Percentiles rank a stretch among this genome's conserved stretches.
phyloP scores from a whole-genome alignment of 2,329 filamentous ascomycete genomes.

The Aspergillus versicolor region DNA sequence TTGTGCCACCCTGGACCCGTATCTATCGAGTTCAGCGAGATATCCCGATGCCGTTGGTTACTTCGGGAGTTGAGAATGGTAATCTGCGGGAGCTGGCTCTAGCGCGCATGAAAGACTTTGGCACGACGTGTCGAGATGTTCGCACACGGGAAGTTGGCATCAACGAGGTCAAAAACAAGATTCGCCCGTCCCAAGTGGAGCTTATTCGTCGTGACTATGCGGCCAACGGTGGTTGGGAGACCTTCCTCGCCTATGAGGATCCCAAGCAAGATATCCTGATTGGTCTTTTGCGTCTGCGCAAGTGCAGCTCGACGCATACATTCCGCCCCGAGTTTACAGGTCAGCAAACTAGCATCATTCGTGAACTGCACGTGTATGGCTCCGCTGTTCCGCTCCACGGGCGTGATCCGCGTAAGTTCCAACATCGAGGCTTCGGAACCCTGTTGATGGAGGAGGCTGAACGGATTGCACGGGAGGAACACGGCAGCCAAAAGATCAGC shows the following conservation, averaged over 20 bases:
- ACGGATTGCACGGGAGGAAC: conserved; percentile 89
- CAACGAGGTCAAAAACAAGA: conserved; percentile 99
- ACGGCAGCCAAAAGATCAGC: conserved; percentile 89
- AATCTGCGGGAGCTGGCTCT: conserved; percentile 91
- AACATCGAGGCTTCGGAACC: conserved; percentile 96
- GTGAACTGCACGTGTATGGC: conserved; percentile 95
- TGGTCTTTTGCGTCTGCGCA: conserved; percentile 80
- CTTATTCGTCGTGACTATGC: conserved; percentile 90
- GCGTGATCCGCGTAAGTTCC: conserved; percentile 92
- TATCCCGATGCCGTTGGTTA: conserved; percentile 99
- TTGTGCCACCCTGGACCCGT: conserved; percentile 95
- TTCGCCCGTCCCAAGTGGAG: conserved; percentile 92
- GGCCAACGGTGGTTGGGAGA: conserved; percentile 97
- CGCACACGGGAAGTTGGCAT: conserved; percentile 95
- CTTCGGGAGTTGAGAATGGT: conserved; percentile 95
- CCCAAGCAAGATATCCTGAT: conserved; percentile 98
- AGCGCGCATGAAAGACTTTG: conserved; percentile 98
- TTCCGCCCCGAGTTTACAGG: conserved; percentile 82
- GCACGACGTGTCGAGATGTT: conserved; percentile 93
- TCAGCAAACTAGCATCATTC: conserved; percentile 87
- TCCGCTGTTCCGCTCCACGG: conserved; percentile 97
- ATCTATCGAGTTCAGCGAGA: conserved; percentile 98
- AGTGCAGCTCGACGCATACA: conserved; percentile 88
- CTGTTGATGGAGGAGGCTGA: conserved; percentile 97
- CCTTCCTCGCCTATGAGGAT: conserved; percentile 95